Evolutionary conservation across 768 basidiomycete species (phyloP), one percentile per base, ranked within the genome.

Genomic region (Russula lepida): DNA sequence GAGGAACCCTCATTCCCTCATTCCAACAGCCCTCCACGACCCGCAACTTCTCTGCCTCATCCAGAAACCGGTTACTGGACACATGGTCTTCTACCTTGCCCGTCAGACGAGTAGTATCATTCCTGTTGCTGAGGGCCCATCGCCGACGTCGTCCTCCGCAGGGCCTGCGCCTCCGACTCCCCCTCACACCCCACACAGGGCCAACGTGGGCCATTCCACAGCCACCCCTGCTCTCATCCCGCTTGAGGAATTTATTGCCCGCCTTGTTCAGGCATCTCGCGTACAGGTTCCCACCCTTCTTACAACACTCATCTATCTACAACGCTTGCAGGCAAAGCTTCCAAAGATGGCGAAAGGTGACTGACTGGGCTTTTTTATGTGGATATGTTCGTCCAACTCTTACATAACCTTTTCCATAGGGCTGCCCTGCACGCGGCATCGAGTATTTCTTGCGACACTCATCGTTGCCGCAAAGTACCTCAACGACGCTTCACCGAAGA

Each of bases 401-500:
- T 43, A 60, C 50, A 35, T 51, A 41, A 47, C 60, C 57, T 57
- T 46, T 61, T 79, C 35, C 15, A 21, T 28, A 63, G 80, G 93
- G 51, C 85, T 93, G 78, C 82, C 88, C 25, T 97, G 93, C 73
- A 95, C 95, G 23, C 84, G 92, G 37, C 95, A 98, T 70, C 86
- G 95, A 51, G 88, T 99, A 55, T 98, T 99, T 75, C 82, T 99
- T 67, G 95, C 95, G 25, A 87, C 90, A 1, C 86, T 99, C 68
- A 98, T 99, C 73, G 89, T 92, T 44, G 86, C 95, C 25, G 88
- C 93, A 64, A 99, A 99, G 76, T 98, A 98, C 74, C 84, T 98
- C 70, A 97, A 99, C 74, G 92, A 95, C 74, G 88, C 89, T n/a
- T 88, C 88, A 48, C 92, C 92, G 3, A 95, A 94, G 80, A 99